phyloP scores from a whole-genome alignment of 192 early-diverging fungal genomes.

The Ambispora gerdemannii region DNA sequence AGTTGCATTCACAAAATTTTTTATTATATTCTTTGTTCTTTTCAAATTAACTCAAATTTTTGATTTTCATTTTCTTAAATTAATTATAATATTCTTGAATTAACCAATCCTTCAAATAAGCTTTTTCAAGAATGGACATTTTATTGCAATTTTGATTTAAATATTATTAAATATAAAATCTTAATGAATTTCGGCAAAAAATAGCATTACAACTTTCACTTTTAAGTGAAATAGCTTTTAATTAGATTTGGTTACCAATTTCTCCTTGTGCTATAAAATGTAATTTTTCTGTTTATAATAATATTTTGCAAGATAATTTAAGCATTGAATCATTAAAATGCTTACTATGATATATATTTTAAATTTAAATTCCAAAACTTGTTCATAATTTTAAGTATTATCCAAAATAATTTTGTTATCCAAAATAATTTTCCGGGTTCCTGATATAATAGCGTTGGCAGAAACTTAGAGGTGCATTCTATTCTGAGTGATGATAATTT shows the following conservation, averaged over 20 bases:
- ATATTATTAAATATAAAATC: background rate
- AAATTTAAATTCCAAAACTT: background rate
- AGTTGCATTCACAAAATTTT: too few species aligned
- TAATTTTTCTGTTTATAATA: background rate
- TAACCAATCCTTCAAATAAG: background rate
- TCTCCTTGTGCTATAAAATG: too few species aligned
- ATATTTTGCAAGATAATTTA: constrained; percentile 20
- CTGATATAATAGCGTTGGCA: too few species aligned
- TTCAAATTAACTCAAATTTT: too few species aligned
- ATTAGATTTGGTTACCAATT: constrained; percentile 8
- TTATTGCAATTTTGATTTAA: background rate
- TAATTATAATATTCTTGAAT: constrained; percentile 12
- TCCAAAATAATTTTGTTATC: too few species aligned
- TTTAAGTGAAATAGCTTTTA: background rate
- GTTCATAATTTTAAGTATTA: too few species aligned
- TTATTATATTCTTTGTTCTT: too few species aligned
- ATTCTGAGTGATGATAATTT: too few species aligned
- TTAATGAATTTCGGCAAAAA: background rate
- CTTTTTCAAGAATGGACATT: background rate
- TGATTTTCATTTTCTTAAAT: background rate
- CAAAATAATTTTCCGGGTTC: too few species aligned
- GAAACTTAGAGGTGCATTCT: too few species aligned
- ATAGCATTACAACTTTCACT: background rate
- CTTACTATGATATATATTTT: constrained; percentile 1
- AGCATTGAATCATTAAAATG: constrained; percentile 10